Evolutionary conservation across 768 basidiomycete genomes (phyloP), one percentile per base, ranked within the genome.

Genomic region (Tylopilus vinaceipallidus): DNA sequence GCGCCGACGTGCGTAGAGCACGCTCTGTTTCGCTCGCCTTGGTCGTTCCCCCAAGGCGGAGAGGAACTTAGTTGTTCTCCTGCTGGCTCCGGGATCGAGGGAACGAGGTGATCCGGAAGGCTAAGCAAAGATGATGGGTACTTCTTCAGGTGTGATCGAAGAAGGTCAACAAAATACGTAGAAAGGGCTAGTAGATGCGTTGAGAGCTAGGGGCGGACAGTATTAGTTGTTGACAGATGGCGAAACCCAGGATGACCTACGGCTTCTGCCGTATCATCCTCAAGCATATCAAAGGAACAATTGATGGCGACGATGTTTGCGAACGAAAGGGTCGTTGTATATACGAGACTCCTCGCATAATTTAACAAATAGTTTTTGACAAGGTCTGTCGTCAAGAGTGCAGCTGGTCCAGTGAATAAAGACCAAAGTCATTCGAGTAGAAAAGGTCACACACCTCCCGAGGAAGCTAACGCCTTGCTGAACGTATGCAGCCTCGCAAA

Each of bases 271-370:
- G 80, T 81, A 4, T 85, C 84, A 26, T 86, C 75, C 50, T 79
- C 74, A 4, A 97, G 74, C 66, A 92, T 66, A 61, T 94, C 91
- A 63, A 94, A 87, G 0, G 89, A 85, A 54, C 84, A 86, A 39
- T 83, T 80, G 12, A 85, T 78, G 1, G 89, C 84, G 40, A 92
- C 71, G 35, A 95, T 77, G 60, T 83, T 92, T 12, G 85, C 78
- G 57, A 83, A 81, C 52, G 85, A 83, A 50, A 91, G 76, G 1
- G 91, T 81, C 0, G 95, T 98, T 3, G 93, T 97, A 71, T 93
- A 98, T 43, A 98, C 90, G 42, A 98, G 74, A 3, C 92, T 80
- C 23, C 95, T 79, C 0, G 93, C 93, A 68, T 95, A 98, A 65
- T 98, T 98, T 56, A 97, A 70, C 19, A 98, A 73, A 68, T 93